A percentile compares a stretch with the other conserved stretches of the same genome.
These are phyloP conservation scores for Xylariaceae sp. DNA, from an alignment of 2,329 filamentous ascomycete genomes.

Conservation along the genomic window DNA sequence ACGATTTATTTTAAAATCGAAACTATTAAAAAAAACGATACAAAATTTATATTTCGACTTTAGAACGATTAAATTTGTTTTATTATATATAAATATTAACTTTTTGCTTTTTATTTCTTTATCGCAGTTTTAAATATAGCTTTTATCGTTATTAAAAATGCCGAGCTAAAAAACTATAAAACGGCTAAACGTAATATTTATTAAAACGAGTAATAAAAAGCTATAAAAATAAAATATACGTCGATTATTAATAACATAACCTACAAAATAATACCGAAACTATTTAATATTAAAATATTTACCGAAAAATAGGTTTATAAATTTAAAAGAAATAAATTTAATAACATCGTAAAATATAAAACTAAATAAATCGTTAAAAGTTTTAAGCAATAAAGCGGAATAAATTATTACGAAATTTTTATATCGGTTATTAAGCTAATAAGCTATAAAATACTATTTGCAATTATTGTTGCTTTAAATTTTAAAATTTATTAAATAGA, in stretches of 20 bases:
- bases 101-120: neutral
- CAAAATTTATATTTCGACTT: constrained; percentile 1
- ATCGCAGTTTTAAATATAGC: neutral
- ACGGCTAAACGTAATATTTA: neutral
- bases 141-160: neutral
- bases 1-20: constrained; percentile 5
- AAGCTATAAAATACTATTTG: constrained; percentile 7
- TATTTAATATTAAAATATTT: constrained; percentile 3
- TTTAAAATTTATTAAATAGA: too few relatives aligned
- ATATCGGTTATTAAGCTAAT: constrained; percentile 5
- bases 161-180: neutral
- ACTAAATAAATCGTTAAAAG: constrained; percentile 6
- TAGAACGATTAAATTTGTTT: neutral
- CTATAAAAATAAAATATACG: constrained; percentile 1
- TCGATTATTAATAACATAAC: constrained; percentile 5
- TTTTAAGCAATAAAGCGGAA: constrained; percentile 7
- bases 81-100: neutral
- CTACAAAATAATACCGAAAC: constrained; percentile 3
- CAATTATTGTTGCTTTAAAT: neutral
- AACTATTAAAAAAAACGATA: constrained; percentile 1
- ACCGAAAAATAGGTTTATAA: constrained; percentile 8
- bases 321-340: constrained; percentile 3
- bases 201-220: constrained; percentile 5
- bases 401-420: constrained; percentile 9
- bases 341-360: constrained; percentile 9